Conservation (phyloP, 176 grass and related monocot species). For the Puccinellia tenuiflora region DNA sequence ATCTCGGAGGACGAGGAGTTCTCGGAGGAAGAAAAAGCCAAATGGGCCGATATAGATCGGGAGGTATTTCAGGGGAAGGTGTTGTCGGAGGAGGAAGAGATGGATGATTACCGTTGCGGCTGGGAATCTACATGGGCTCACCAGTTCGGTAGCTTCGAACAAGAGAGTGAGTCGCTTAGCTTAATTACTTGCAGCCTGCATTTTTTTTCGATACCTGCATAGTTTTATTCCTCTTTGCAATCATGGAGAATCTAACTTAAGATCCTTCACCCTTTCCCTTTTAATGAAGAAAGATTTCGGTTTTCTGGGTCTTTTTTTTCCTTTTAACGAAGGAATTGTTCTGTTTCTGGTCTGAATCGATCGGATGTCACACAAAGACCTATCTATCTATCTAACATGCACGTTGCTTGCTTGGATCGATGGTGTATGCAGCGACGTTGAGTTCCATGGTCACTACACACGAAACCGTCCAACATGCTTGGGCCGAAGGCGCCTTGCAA, state of each 20-base stretch:
- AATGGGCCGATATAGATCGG: neutral
- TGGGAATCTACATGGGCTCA: neutral
- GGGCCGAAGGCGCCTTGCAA: neutral
- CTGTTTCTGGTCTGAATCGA: neutral
- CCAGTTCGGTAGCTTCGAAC: neutral
- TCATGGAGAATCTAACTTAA: neutral
- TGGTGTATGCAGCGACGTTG: neutral
- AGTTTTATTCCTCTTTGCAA: neutral
- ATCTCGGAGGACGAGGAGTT: neutral
- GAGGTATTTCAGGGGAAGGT: too few species aligned
- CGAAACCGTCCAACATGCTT: neutral
- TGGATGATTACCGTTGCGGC: neutral
- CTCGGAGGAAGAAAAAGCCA: neutral
- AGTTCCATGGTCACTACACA: neutral
- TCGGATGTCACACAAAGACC: neutral
- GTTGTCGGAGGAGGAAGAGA: neutral
- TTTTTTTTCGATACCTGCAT: too few species aligned
- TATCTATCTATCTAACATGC: neutral
- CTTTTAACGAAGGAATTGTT: neutral
- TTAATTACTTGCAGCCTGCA: neutral
- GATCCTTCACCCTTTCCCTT: neutral
- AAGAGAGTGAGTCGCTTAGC: neutral
- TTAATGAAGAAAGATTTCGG: neutral
- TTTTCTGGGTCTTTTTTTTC: neutral
- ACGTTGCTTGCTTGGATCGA: neutral